A percentile compares a stretch with the other conserved stretches of the same genome.
These are phyloP conservation scores for Penicillium sp. DNA, from an alignment of 2,329 filamentous ascomycete genomes.

Conservation along the genomic window DNA sequence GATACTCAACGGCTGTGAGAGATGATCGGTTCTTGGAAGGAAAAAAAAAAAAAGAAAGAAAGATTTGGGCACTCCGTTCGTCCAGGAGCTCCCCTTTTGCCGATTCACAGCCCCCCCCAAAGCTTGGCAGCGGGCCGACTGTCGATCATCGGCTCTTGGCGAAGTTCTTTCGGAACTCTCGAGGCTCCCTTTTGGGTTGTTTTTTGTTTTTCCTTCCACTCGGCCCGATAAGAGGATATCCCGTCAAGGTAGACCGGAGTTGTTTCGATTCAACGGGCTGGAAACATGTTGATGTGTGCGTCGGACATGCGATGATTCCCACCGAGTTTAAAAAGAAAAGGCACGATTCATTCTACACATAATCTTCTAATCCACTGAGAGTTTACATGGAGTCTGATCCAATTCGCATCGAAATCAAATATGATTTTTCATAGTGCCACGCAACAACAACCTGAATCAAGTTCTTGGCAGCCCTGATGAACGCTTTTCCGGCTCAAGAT, in stretches of 20 bases:
- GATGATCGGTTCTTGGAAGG: too few species aligned
- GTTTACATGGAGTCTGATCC: too few species aligned
- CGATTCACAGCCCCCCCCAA: slow-evolving; percentile 14
- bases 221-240: neutral
- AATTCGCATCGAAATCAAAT: too few species aligned
- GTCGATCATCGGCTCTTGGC: slow-evolving; percentile 29
- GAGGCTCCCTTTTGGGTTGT: neutral
- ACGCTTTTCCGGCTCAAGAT: slow-evolving; percentile 15
- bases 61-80: neutral
- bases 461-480: slow-evolving; percentile 15
- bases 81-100: neutral
- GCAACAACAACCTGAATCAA: neutral
- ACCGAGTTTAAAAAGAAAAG: too few species aligned
- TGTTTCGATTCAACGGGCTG: too few species aligned
- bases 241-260: neutral
- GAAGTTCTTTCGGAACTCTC: neutral
- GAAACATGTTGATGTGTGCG: too few species aligned
- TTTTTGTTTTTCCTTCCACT: neutral
- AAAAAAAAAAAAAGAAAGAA: neutral
- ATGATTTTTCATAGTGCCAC: neutral
- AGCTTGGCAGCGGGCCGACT: slow-evolving; percentile 29
- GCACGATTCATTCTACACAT: neutral
- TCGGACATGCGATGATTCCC: too few species aligned
- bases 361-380: neutral
- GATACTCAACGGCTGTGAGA: too few species aligned